Evolutionary conservation across 331 rosid species (phyloP).

Genomic region (Cydonia oblonga): DNA sequence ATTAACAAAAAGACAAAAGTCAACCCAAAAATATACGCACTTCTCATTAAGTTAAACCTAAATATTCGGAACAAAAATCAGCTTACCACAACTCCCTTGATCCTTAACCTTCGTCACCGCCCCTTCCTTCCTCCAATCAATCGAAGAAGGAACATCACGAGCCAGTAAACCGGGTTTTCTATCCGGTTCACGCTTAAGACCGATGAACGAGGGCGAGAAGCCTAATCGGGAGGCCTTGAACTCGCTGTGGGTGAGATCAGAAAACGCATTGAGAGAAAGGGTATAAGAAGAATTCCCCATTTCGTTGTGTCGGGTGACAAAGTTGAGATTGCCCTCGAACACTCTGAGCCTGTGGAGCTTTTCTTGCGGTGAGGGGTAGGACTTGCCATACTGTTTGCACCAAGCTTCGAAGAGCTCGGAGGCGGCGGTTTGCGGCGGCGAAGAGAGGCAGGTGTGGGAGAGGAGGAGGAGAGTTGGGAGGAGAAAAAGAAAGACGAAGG

Average conservation of each 20-base stretch:
- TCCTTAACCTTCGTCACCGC: slow-evolving; percentile 73
- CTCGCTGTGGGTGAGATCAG: slow-evolving; percentile 81
- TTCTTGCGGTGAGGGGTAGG: slow-evolving; percentile 48
- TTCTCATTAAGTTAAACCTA: background rate
- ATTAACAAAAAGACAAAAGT: background rate
- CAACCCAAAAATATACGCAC: background rate
- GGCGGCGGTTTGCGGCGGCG: slow-evolving; percentile 1
- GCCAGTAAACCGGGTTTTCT: slow-evolving; percentile 1
- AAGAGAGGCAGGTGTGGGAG: slow-evolving; percentile 5
- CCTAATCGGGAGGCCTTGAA: slow-evolving; percentile 77
- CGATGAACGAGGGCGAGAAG: slow-evolving; percentile 33
- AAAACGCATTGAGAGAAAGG: slow-evolving; percentile 69
- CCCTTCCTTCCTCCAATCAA: slow-evolving; percentile 74
- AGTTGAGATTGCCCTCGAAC: slow-evolving; percentile 53
- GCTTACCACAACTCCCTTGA: slow-evolving; percentile 74
- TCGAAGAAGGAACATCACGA: slow-evolving; percentile 38
- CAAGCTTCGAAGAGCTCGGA: slow-evolving; percentile 55
- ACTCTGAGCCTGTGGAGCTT: slow-evolving; percentile 45
- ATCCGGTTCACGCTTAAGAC: slow-evolving; percentile 8
- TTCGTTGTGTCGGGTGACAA: slow-evolving; percentile 40
- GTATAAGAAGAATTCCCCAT: slow-evolving; percentile 36
- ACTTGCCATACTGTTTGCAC: slow-evolving; percentile 55
- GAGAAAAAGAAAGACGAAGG: background rate
- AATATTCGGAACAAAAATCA: background rate
- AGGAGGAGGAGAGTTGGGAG: background rate